Evolutionary conservation across 805 yeast species (phyloP).

Genomic region (Nakazawaea pomicola): DNA sequence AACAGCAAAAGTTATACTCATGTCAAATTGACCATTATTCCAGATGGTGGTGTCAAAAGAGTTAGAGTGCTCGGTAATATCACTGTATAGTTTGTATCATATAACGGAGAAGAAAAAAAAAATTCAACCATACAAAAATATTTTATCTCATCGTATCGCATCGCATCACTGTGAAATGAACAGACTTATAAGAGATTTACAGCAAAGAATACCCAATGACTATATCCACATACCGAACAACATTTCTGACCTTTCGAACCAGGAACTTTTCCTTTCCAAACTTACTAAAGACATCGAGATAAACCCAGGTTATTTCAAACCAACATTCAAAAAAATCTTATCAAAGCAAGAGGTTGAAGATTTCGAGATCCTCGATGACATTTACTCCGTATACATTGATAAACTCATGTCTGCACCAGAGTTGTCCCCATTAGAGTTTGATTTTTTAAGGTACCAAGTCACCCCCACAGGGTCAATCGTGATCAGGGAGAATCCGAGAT

Average conservation of each 20-base stretch:
- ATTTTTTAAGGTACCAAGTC: constrained; percentile 31
- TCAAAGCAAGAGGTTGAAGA: constrained; percentile 24
- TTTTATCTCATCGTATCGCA: not conserved
- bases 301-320: constrained; percentile 51
- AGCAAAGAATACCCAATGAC: constrained; percentile 26
- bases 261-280: constrained; percentile 18
- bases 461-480: constrained; percentile 17
- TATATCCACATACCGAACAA: constrained; percentile 11
- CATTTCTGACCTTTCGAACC: constrained; percentile 16
- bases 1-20: constrained; percentile 45
- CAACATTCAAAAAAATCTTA: constrained; percentile 39
- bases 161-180: constrained; percentile 16
- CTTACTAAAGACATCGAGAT: constrained; percentile 21
- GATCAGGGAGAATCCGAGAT: constrained; percentile 56
- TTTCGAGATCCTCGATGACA: constrained; percentile 31
- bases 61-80: constrained; percentile 72
- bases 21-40: constrained; percentile 77
- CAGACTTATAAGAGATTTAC: constrained; percentile 17
- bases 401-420: constrained; percentile 28
- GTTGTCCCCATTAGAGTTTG: constrained; percentile 32
- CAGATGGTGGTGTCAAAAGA: constrained; percentile 97
- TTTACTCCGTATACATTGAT: constrained; percentile 36
- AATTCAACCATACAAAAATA: too few relatives aligned
- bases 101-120: not conserved
- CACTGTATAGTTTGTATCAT: constrained; percentile 14